These are phyloP conservation scores for Nakazawaea anatomiae DNA, from an alignment of 805 yeast species.

Conservation along the genomic window DNA sequence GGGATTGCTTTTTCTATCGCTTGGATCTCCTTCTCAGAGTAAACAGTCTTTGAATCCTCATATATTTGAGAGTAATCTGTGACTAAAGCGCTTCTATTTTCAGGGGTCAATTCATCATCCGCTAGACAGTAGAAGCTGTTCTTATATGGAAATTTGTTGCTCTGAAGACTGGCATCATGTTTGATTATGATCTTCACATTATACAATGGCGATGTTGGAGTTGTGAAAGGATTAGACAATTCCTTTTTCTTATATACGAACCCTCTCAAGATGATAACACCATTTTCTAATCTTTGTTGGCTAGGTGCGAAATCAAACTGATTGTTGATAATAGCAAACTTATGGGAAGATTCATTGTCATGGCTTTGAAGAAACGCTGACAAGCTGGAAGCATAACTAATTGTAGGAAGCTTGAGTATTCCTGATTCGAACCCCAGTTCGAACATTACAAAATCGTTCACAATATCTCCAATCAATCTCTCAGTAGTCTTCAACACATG, in stretches of 20 bases:
- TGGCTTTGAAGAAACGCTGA: constrained; percentile 13
- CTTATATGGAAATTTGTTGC: constrained; percentile 1
- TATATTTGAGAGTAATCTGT: constrained; percentile 3
- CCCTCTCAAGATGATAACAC: neutral
- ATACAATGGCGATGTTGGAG: constrained; percentile 6
- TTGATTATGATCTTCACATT: constrained; percentile 9
- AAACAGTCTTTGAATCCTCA: neutral
- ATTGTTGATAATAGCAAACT: constrained; percentile 31
- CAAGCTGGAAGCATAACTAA: constrained; percentile 29
- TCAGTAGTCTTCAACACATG: constrained; percentile 55
- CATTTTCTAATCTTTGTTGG: constrained; percentile 15
- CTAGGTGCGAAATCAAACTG: constrained; percentile 27
- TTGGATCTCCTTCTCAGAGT: constrained; percentile 11
- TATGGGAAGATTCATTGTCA: constrained; percentile 15
- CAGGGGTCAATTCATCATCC: constrained; percentile 7
- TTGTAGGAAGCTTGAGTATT: constrained; percentile 21
- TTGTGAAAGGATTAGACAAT: neutral
- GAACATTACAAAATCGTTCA: constrained; percentile 34
- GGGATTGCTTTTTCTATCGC: constrained; percentile 13
- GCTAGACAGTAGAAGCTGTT: constrained; percentile 10
- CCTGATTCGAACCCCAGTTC: constrained; percentile 15
- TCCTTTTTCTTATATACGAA: constrained; percentile 2
- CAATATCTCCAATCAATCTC: constrained; percentile 59
- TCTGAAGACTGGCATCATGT: neutral
- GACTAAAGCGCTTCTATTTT: constrained; percentile 10